Percentiles rank a stretch among this genome's conserved stretches.
Evolutionary conservation across 768 basidiomycete species (phyloP).

Genomic region (Termitomyces titanicus): DNA sequence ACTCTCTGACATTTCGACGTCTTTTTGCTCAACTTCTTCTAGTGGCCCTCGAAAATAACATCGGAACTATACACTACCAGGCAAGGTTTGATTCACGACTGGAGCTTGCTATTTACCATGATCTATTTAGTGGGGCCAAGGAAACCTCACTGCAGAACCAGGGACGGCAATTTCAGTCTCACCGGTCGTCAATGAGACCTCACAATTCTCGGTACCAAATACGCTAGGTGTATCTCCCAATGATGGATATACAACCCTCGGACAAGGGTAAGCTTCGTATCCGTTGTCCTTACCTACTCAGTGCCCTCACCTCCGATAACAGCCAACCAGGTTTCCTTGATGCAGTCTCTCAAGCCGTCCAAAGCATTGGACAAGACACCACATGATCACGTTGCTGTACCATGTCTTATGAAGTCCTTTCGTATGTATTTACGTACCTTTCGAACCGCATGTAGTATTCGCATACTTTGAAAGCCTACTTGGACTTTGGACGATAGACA

Average conservation of each 20-base stretch:
- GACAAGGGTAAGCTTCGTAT: slow-evolving; percentile 30
- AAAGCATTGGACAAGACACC: slow-evolving; percentile 29
- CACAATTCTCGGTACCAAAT: slow-evolving; percentile 23
- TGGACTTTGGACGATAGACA: neutral
- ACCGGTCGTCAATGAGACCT: slow-evolving; percentile 27
- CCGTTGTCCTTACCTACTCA: neutral
- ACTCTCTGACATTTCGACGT: neutral
- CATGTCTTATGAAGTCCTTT: neutral
- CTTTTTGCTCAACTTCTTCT: slow-evolving; percentile 2
- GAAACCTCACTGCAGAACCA: slow-evolving; percentile 38
- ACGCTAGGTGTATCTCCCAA: slow-evolving; percentile 55
- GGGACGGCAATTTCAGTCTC: slow-evolving; percentile 48
- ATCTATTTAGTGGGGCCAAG: slow-evolving; percentile 54
- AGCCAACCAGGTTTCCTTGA: slow-evolving; percentile 29
- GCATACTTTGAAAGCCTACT: neutral
- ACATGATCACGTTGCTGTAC: neutral
- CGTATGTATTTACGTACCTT: neutral
- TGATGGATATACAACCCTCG: slow-evolving; percentile 55
- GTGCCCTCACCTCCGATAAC: neutral
- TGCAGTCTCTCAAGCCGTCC: slow-evolving; percentile 26
- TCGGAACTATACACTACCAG: slow-evolving; percentile 49
- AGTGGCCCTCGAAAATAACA: slow-evolving; percentile 39
- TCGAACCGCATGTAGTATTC: neutral
- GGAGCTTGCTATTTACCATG: slow-evolving; percentile 12
- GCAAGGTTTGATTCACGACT: slow-evolving; percentile 14